Evolutionary conservation across 169 alveolate species (phyloP).

Genomic region (Theileria equi): DNA sequence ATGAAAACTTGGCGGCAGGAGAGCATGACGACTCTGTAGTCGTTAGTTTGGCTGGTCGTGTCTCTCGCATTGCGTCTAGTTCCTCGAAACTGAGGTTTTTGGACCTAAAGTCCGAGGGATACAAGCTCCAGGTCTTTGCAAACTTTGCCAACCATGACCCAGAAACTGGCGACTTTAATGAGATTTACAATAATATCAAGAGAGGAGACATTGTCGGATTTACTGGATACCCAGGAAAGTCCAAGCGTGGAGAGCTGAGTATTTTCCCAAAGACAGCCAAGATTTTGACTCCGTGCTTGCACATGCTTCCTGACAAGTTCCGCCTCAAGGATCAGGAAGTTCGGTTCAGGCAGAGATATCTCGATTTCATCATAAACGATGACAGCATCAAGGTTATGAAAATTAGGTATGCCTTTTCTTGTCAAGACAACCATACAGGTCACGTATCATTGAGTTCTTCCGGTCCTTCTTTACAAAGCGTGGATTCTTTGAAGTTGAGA

Average conservation of each 20-base stretch:
- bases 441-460: conserved; percentile 80
- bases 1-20: conserved; percentile 82
- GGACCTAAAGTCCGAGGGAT: conserved; percentile 88
- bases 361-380: conserved; percentile 94
- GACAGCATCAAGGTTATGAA: conserved; percentile 86
- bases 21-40: conserved; percentile 79
- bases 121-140: conserved; percentile 86
- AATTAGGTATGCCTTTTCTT: conserved; percentile 51
- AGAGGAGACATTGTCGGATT: conserved; percentile 78
- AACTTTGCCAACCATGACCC: conserved; percentile 77
- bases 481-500: conserved; percentile 91
- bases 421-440: conserved; percentile 29
- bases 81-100: conserved; percentile 88
- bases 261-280: conserved; percentile 86
- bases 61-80: conserved; percentile 84
- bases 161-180: conserved; percentile 71
- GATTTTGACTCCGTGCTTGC: conserved; percentile 93
- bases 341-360: conserved; percentile 94
- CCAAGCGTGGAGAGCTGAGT: conserved; percentile 96
- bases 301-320: conserved; percentile 95
- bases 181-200: conserved; percentile 62
- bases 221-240: conserved; percentile 81
- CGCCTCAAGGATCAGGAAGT: conserved; percentile 94
- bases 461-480: conserved; percentile 86
- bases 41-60: conserved; percentile 89